A percentile compares a stretch with the other conserved stretches of the same genome.
Evolutionary conservation across 345 rosid species (phyloP).

Genomic region (Cardamine occulta): DNA sequence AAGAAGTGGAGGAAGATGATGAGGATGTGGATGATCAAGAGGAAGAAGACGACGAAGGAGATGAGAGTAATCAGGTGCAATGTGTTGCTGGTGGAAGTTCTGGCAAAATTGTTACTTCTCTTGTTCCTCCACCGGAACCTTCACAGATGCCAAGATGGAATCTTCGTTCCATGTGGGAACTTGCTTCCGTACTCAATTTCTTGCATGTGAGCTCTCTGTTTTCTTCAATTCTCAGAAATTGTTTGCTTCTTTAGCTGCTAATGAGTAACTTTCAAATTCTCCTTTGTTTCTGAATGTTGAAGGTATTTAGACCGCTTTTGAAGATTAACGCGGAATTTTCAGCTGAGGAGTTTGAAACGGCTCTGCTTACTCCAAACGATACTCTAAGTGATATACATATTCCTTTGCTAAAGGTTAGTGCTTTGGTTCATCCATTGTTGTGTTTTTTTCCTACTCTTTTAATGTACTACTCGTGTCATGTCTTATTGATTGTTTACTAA

Average conservation of each 20-base stretch:
- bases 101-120: constrained; percentile 71
- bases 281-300: constrained; percentile 25
- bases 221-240: background rate
- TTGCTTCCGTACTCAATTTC: constrained; percentile 94
- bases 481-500: background rate
- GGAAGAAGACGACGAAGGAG: constrained; percentile 50
- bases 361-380: constrained; percentile 82
- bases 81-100: constrained; percentile 49
- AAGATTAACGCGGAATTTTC: constrained; percentile 87
- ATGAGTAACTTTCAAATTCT: constrained; percentile 21
- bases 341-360: constrained; percentile 96
- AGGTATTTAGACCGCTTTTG: constrained; percentile 91
- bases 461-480: constrained; percentile 16
- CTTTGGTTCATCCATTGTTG: constrained; percentile 32
- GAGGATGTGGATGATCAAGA: constrained; percentile 56
- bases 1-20: constrained; percentile 49
- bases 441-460: constrained; percentile 12
- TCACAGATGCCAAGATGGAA: constrained; percentile 91
- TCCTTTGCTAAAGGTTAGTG: constrained; percentile 92
- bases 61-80: constrained; percentile 47
- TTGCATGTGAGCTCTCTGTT: constrained; percentile 76
- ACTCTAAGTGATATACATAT: constrained; percentile 92
- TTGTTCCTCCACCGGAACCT: constrained; percentile 79
- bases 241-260: constrained; percentile 8
- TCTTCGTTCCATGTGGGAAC: constrained; percentile 98